Evolutionary conservation across 2,329 filamentous ascomycete genomes (phyloP), one percentile per base, ranked within the genome.

Genomic region (Cytospora schulzeri): DNA sequence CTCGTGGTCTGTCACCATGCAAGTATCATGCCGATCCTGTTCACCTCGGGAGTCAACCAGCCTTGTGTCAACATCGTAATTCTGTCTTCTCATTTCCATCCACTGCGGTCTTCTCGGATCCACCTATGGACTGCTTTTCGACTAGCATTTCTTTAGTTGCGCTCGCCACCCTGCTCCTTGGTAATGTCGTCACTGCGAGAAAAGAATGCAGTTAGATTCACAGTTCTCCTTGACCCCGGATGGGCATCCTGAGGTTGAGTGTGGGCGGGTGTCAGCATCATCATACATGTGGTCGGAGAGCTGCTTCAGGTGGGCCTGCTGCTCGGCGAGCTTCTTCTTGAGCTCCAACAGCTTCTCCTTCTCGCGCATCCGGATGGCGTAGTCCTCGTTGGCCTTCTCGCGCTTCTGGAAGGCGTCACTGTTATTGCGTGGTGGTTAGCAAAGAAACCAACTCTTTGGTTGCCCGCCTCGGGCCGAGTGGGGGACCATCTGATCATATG

Each of bases 371-470:
- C 88, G 87, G 80, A 99, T 93, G 80, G 91, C 91, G 71, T 87
- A 86, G 77, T 93, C 89, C 82, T 98, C 95, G 76, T 82, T 85
- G 70, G 94, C 94, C 76, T 89, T 86, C 81, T 99, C 95, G 72
- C 95, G 92, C 81, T 90, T 90, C 81, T 89, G 92, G 86, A 97
- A 99, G 64, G 92, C 88, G 76, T 99, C 94, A 72, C 94, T 96
- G 70, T 71, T n/a, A 48, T 48, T n/a, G 29, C 6, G n/a, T 48
- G 9, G 22, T 14, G 9, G 22, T 48, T 24, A 48, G 45, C 45
- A 48, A 22, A 24, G 6, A 11, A 24, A 24, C 6, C 3, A 5
- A 24, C 11, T 2, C 8, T 0, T 14, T 14, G 45, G 41, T 11
- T 45, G 19, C 14, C 33, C 19, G 26, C 35, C 50, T 24, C n/a